Evolutionary conservation across 2,329 filamentous ascomycete species (phyloP), one percentile per base, ranked within the genome.

Genomic region (Aurifilum marmelostoma): DNA sequence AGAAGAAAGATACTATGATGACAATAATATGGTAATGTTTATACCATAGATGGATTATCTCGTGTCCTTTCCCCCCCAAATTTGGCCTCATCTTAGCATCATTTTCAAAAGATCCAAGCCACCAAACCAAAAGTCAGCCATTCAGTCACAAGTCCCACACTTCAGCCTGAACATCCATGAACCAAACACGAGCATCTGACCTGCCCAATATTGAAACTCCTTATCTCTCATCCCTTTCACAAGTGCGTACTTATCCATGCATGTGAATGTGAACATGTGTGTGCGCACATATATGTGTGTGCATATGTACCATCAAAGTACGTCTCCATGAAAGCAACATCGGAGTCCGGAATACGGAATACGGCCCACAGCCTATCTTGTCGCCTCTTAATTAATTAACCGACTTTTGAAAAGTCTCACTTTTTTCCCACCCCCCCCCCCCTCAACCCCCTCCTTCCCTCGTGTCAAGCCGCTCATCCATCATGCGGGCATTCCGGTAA

Each of bases 111-210:
- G 50, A 18, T 11, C 24, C 59, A 63, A 68, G 66, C 66, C 69
- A 70, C 69, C 24, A 18, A 43, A 4, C 7, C 41, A n/a, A n/a
- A n/a, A n/a, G n/a, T n/a, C n/a, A n/a, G n/a, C n/a, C n/a, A n/a
- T n/a, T n/a, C 47, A 61, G 60, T 66, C 69, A 66, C 56, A 62
- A 21, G 59, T 68, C 54, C 50, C 43, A 61, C 66, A 47, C 39
- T 47, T 12, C 34, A 65, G 63, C 63, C 63, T 65, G 47, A n/a
- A n/a, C n/a, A 32, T 14, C 21, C 4, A 32, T 14, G 32, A 34
- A 24, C 32, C 63, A 65, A 21, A 29, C 27, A 62, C 34, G 24
- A 29, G 2, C n/a, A 43, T 24, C n/a, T 27, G n/a, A 62, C 39
- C 59, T 62, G 34, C n/a, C 59, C 18, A 27, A 24, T 24, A 39